Percentiles rank a stretch among this genome's conserved stretches.
Evolutionary conservation across 805 yeast genomes (phyloP).

Genomic region (Saccharomycopsis oosterbeekiorum): DNA sequence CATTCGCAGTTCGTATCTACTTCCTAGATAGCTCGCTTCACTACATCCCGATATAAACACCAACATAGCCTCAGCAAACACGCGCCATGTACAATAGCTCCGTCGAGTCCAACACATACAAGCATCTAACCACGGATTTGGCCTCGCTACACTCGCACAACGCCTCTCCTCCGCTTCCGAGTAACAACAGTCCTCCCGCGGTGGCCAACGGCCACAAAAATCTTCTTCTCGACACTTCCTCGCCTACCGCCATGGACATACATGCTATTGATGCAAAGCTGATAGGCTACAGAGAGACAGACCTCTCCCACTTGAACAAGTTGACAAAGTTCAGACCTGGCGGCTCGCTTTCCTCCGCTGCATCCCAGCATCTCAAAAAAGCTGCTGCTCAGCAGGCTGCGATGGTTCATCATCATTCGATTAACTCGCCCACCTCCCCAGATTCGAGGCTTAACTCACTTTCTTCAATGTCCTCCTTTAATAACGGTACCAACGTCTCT

Average conservation of each 20-base stretch:
- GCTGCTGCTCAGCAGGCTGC: constrained; percentile 3
- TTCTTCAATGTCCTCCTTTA: constrained; percentile 2
- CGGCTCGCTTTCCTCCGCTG: constrained; percentile 17
- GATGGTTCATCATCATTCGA: background rate
- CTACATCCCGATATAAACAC: background rate
- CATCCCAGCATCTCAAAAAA: constrained; percentile 16
- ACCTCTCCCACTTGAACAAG: constrained; percentile 9
- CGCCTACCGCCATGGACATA: background rate
- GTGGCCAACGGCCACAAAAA: background rate
- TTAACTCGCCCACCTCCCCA: background rate
- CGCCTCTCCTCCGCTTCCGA: background rate
- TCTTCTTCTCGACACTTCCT: background rate
- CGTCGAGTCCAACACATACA: background rate
- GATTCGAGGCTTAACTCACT: constrained; percentile 8
- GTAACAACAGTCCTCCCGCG: background rate
- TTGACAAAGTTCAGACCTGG: constrained; percentile 17
- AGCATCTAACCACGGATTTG: background rate
- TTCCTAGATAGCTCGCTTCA: background rate
- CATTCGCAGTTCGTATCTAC: background rate
- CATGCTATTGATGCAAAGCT: constrained; percentile 8
- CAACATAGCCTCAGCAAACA: too few relatives aligned
- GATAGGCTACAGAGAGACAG: constrained; percentile 16
- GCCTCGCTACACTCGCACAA: background rate
- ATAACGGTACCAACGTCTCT: background rate
- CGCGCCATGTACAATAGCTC: background rate